These are phyloP conservation scores for Hansenula anomala DNA, from an alignment of 1,139 yeast species.

Conservation along the genomic window DNA sequence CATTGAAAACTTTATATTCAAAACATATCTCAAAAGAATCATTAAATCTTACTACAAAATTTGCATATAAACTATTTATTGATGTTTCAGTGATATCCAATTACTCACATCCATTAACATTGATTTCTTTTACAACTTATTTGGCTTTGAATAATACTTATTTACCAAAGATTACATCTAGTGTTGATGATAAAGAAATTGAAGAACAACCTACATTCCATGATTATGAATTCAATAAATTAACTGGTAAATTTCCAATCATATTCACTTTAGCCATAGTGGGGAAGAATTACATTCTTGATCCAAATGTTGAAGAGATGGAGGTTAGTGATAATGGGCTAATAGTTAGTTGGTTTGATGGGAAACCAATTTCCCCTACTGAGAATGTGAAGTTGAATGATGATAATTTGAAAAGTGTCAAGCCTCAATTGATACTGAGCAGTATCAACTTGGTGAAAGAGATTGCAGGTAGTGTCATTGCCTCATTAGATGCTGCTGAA, in stretches of 20 bases:
- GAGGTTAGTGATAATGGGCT: slow-evolving; percentile 83
- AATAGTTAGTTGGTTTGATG: slow-evolving; percentile 63
- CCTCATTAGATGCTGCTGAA: slow-evolving; percentile 15
- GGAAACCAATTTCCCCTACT: slow-evolving; percentile 60
- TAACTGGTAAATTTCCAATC: slow-evolving; percentile 50
- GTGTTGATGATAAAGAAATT: slow-evolving; percentile 43
- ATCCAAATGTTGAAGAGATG: slow-evolving; percentile 83
- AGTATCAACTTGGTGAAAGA: slow-evolving; percentile 18
- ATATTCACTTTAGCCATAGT: slow-evolving; percentile 71
- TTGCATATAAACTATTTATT: slow-evolving; percentile 68
- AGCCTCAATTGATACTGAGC: slow-evolving; percentile 15
- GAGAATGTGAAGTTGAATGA: slow-evolving; percentile 47
- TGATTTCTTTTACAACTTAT: slow-evolving; percentile 73
- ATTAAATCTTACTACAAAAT: slow-evolving; percentile 64
- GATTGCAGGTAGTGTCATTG: slow-evolving; percentile 19
- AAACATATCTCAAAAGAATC: slow-evolving; percentile 26
- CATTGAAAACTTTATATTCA: slow-evolving; percentile 24
- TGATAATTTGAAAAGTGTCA: slow-evolving; percentile 20
- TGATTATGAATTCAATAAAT: slow-evolving; percentile 70
- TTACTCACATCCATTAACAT: slow-evolving; percentile 67
- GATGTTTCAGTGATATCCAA: slow-evolving; percentile 76
- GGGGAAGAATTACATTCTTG: slow-evolving; percentile 61
- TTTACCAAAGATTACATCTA: slow-evolving; percentile 69
- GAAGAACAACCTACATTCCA: slow-evolving; percentile 91
- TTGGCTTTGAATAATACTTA: slow-evolving; percentile 76